A percentile compares a stretch with the other conserved stretches of the same genome.
These are phyloP conservation scores for Termitomyces sp. DNA, from an alignment of 768 basidiomycete species.

Conservation along the genomic window DNA sequence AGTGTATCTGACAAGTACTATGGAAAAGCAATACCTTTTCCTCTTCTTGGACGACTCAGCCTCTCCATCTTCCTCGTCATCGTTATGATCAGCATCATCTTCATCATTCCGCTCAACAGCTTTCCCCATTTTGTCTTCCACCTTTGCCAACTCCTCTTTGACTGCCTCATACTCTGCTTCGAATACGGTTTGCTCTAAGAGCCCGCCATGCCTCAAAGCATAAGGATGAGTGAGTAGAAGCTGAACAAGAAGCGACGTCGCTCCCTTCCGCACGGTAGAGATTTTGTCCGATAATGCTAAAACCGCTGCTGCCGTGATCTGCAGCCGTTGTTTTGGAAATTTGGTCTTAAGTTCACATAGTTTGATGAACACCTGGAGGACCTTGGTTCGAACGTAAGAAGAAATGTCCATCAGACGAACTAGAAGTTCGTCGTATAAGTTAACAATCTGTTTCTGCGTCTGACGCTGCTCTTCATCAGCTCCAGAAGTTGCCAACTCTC, in stretches of 20 bases:
- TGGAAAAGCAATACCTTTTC: slow-evolving; percentile 21
- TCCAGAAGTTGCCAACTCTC: slow-evolving; percentile 66
- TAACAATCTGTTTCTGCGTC: slow-evolving; percentile 70
- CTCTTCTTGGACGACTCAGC: slow-evolving; percentile 26
- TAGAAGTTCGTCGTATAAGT: slow-evolving; percentile 78
- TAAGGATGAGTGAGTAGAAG: slow-evolving; percentile 89
- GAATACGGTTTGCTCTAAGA: slow-evolving; percentile 69
- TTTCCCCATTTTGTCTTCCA: slow-evolving; percentile 68
- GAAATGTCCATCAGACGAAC: slow-evolving; percentile 87
- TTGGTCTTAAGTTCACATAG: slow-evolving; percentile 74
- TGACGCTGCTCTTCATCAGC: slow-evolving; percentile 36
- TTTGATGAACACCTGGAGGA: slow-evolving; percentile 70
- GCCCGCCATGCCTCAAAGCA: slow-evolving; percentile 78
- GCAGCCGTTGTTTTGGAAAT: slow-evolving; percentile 83
- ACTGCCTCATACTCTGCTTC: slow-evolving; percentile 65
- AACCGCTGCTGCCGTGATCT: slow-evolving; percentile 73
- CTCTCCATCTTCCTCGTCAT: slow-evolving; percentile 22
- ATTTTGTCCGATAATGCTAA: slow-evolving; percentile 87
- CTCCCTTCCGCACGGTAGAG: slow-evolving; percentile 80
- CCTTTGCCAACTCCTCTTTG: slow-evolving; percentile 58
- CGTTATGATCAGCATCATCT: slow-evolving; percentile 27
- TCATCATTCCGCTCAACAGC: slow-evolving; percentile 45
- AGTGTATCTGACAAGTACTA: neutral
- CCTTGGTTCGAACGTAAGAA: slow-evolving; percentile 89
- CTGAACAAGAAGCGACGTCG: slow-evolving; percentile 70